Percentiles rank a stretch among this genome's conserved stretches.
phyloP scores from a whole-genome alignment of 495 filamentous ascomycete genomes.

The Lophiostoma macrostomum region DNA sequence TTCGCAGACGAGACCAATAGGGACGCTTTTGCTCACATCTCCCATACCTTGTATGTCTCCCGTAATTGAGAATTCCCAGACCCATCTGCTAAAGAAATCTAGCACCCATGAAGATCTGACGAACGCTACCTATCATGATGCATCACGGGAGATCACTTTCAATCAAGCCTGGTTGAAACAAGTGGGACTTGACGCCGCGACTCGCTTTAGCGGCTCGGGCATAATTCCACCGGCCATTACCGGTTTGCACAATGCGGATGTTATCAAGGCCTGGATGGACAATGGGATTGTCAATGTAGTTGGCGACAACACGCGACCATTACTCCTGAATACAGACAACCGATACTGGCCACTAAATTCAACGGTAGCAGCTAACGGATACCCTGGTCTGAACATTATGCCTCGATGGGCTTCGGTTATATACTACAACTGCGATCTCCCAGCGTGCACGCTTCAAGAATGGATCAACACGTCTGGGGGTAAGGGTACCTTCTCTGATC shows the following conservation, averaged over 20 bases:
- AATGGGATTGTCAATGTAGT: slow-evolving; percentile 58
- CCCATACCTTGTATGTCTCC: slow-evolving; percentile 53
- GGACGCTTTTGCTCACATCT: slow-evolving; percentile 54
- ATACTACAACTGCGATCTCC: slow-evolving; percentile 62
- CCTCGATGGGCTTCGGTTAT: slow-evolving; percentile 62
- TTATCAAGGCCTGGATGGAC: slow-evolving; percentile 56
- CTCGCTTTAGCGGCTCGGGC: slow-evolving; percentile 49
- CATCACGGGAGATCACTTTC: slow-evolving; percentile 56
- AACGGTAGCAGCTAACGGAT: slow-evolving; percentile 51
- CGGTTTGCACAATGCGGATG: slow-evolving; percentile 63
- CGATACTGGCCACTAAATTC: slow-evolving; percentile 55
- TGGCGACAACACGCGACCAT: slow-evolving; percentile 59
- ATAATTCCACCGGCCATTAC: slow-evolving; percentile 65
- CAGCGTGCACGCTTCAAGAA: slow-evolving; percentile 54
- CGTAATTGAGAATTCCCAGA: not conserved
- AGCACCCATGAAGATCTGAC: slow-evolving; percentile 56
- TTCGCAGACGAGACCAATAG: slow-evolving; percentile 48
- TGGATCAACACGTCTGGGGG: slow-evolving; percentile 61
- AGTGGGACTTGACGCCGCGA: slow-evolving; percentile 46
- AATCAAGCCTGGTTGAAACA: slow-evolving; percentile 59
- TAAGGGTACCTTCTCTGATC: slow-evolving; percentile 47
- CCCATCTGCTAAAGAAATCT: not conserved
- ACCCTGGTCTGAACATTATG: slow-evolving; percentile 56
- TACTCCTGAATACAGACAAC: slow-evolving; percentile 37
- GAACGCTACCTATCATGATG: slow-evolving; percentile 60